Evolutionary conservation across 495 filamentous ascomycete species (phyloP).

Genomic region (Thozetella sp.): DNA sequence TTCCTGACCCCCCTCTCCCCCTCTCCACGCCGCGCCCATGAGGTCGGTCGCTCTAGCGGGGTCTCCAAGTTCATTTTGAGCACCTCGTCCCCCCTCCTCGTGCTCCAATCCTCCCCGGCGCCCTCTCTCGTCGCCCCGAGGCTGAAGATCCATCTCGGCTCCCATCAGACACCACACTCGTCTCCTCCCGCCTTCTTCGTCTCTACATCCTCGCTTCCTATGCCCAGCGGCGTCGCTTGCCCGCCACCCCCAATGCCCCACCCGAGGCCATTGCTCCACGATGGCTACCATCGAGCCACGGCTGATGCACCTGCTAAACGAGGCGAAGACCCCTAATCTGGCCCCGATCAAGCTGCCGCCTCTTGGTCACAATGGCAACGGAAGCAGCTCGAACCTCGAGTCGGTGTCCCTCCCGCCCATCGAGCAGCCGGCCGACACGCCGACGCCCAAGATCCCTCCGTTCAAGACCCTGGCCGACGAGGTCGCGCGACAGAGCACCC

Average conservation of each 20-base stretch:
- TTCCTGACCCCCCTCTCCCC: slow-evolving; percentile 10
- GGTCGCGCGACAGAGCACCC: slow-evolving; percentile 8
- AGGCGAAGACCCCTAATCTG: slow-evolving; percentile 40
- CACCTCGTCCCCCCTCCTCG: neutral
- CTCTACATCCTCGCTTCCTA: slow-evolving; percentile 4
- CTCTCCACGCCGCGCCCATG: neutral
- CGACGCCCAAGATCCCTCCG: slow-evolving; percentile 32
- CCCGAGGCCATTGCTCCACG: slow-evolving; percentile 30
- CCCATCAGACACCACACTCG: neutral
- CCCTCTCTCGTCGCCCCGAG: neutral
- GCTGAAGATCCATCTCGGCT: slow-evolving; percentile 1
- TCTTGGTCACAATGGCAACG: slow-evolving; percentile 16
- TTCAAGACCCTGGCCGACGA: slow-evolving; percentile 33
- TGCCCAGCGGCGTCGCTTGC: slow-evolving; percentile 4
- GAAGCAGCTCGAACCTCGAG: slow-evolving; percentile 15
- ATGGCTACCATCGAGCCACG: slow-evolving; percentile 62
- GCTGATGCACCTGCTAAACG: slow-evolving; percentile 59
- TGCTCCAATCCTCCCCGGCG: no score
- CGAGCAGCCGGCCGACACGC: slow-evolving; percentile 37
- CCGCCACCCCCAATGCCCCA: slow-evolving; percentile 27
- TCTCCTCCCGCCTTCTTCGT: neutral
- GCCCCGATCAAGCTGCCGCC: slow-evolving; percentile 44
- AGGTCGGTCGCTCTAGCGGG: neutral
- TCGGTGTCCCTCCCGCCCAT: slow-evolving; percentile 44
- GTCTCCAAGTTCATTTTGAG: neutral